Evolutionary conservation across 495 filamentous ascomycete species (phyloP), one percentile per base, ranked within the genome.

Genomic region (Daldinia decipiens): DNA sequence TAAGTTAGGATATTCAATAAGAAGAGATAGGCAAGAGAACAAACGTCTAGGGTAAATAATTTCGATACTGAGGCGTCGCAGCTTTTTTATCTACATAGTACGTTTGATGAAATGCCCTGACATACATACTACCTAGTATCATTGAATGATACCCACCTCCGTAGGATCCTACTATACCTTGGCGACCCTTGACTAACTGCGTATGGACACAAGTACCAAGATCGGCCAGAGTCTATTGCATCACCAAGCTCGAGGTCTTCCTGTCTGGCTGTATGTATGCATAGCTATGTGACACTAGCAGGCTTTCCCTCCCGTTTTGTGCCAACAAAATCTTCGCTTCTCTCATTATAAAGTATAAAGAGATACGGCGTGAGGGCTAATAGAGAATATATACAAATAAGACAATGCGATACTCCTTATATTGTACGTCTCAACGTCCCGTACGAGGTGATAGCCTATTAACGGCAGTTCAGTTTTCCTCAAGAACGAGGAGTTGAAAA

Each of bases 71-170:
- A 52, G 29, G 58, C 56, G 59, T 45, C 36, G 32, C 54, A 51
- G 26, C 27, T 54, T 40, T 60, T 50, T 59, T 54, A 56, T 56
- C 34, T 24, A 56, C 53, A 17, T 56, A 5, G 3, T 19, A 47
- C n/a, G 43, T 38, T 34, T 57, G 32, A 43, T 29, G 47, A 68
- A 31, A 65, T 34, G 38, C 50, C 64, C 65, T 50, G 45, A 61
- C 61, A 68, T 64, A 43, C 38, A 40, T 51, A 6, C 26, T 2
- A 40, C 3, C 17, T 2, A 40, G 19, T 31, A 26, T 19, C 26
- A 36, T 51, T 59, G 36, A 55, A 56, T 56, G 29, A 67, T 63
- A 67, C 64, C 69, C 69, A 72, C 54, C 63, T 68, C 59, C 54
- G 19, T 60, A 68, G 32, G 60, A 68, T 61, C 52, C 47, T 50